phyloP scores from a whole-genome alignment of 371 early-diverging fungal genomes.

The Ordospora colligata region DNA sequence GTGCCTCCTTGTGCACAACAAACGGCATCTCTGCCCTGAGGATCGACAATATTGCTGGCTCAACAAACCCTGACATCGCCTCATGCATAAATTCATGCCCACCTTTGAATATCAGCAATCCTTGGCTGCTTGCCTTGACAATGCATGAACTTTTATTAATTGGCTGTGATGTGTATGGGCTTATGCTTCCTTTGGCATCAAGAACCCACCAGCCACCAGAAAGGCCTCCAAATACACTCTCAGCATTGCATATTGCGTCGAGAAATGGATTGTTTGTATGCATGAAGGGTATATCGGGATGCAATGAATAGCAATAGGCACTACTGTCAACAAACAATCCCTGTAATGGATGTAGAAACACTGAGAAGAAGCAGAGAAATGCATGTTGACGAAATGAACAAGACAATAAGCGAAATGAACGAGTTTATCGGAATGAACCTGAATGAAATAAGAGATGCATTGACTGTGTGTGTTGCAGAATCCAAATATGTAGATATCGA shows the following conservation, averaged over 20 bases:
- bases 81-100: background rate
- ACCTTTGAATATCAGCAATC: slow-evolving; percentile 1
- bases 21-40: background rate
- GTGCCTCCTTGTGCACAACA: background rate
- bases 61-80: background rate
- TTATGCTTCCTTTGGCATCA: too few relatives aligned
- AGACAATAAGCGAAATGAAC: background rate
- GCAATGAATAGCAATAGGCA: background rate
- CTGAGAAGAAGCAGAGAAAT: background rate
- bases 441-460: background rate
- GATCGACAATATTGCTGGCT: background rate
- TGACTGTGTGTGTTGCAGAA: background rate
- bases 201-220: too few relatives aligned
- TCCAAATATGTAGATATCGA: background rate
- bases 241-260: background rate
- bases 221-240: background rate
- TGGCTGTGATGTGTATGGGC: too few relatives aligned
- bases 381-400: background rate
- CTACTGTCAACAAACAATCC: background rate
- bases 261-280: background rate
- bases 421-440: background rate
- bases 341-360: background rate
- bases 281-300: background rate
- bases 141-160: background rate
- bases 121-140: background rate